These are phyloP conservation scores for Saprolegnia diclina DNA, from an alignment of 352 stramenopile genomes.

Conservation along the genomic window DNA sequence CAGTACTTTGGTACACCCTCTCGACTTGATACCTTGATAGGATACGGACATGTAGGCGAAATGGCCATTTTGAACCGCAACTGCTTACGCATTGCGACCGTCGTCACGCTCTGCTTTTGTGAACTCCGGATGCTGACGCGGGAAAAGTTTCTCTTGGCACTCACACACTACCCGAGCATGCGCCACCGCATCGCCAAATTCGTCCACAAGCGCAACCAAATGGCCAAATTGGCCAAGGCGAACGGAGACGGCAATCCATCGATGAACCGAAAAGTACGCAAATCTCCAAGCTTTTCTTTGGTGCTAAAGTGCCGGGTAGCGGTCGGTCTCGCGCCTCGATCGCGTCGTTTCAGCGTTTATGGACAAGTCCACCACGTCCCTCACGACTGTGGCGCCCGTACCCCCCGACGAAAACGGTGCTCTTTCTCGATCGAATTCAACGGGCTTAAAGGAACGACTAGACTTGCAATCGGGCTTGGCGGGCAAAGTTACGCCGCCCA, in stretches of 20 bases:
- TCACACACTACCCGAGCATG: slow-evolving; percentile 69
- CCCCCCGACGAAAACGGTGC: neutral
- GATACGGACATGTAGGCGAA: slow-evolving; percentile 29
- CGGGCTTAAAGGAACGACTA: no score
- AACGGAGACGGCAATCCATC: neutral
- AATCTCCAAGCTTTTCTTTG: neutral
- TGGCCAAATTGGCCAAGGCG: slow-evolving; percentile 7
- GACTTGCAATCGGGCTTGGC: neutral
- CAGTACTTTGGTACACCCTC: slow-evolving; percentile 59
- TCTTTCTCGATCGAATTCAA: no score
- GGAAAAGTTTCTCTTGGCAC: slow-evolving; percentile 69
- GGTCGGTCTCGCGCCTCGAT: neutral
- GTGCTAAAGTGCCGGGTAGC: neutral
- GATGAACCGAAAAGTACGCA: neutral
- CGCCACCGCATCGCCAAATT: slow-evolving; percentile 72
- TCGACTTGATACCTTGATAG: neutral
- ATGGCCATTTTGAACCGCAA: slow-evolving; percentile 79
- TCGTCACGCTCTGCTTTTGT: slow-evolving; percentile 73
- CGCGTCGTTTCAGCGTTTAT: neutral
- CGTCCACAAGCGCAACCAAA: slow-evolving; percentile 53
- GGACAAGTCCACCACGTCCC: neutral
- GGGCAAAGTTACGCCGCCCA: no score
- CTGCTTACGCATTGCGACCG: slow-evolving; percentile 59
- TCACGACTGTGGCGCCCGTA: neutral
- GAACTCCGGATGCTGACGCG: slow-evolving; percentile 74